Percentiles rank a stretch among this genome's conserved stretches.
phyloP scores from a whole-genome alignment of 1,284 basidiomycete genomes.

The Cutaneotrichosporon dermatis region DNA sequence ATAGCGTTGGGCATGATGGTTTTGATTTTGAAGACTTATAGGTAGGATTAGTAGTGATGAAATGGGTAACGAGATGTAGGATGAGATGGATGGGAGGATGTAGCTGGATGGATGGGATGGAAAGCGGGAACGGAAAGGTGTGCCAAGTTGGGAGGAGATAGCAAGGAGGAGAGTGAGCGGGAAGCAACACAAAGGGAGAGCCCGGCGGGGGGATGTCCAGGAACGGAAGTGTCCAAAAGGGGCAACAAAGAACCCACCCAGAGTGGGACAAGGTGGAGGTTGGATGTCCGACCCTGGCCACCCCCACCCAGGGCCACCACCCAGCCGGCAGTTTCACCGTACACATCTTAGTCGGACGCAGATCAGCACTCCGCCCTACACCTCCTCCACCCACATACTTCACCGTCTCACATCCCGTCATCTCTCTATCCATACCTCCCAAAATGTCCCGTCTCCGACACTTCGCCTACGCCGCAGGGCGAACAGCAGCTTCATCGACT shows the following conservation, averaged over 20 bases:
- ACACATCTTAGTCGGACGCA: not conserved
- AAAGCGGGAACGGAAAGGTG: not conserved
- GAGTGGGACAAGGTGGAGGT: no score
- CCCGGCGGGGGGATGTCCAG: no score
- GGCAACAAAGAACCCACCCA: no score
- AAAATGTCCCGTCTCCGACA: not conserved
- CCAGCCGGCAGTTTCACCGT: not conserved
- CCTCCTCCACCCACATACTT: not conserved
- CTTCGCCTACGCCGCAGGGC: not conserved
- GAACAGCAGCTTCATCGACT: not conserved
- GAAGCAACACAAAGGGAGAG: no score
- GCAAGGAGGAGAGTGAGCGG: not conserved
- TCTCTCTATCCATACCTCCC: not conserved
- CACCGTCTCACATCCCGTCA: not conserved
- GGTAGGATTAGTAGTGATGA: no score
- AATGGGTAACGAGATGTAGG: not conserved
- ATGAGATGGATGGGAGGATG: not conserved
- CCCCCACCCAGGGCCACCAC: no score
- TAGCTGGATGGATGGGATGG: no score
- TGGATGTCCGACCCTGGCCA: no score
- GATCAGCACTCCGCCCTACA: no score
- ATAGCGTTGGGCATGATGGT: slow-evolving; percentile 8
- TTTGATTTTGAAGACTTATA: no score
- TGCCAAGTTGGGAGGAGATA: no score
- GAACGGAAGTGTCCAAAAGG: no score